Evolutionary conservation across 2,329 filamentous ascomycete species (phyloP), one percentile per base, ranked within the genome.

Genomic region (Hymenoscyphus fructigenus): DNA sequence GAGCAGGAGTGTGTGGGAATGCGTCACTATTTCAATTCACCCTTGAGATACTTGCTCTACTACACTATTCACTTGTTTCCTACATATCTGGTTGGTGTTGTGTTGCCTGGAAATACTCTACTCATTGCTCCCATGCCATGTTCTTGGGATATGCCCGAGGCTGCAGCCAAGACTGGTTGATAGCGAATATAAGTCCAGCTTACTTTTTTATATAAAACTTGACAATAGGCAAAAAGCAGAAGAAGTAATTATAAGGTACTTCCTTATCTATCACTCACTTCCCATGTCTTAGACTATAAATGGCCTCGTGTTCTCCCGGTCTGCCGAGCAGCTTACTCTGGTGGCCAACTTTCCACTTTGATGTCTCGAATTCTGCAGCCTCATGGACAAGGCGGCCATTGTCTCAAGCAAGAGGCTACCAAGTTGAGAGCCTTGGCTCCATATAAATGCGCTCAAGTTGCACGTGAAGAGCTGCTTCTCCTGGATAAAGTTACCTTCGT

Each of bases 371-470:
- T 34, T 34, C 57, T 44, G 36, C 32, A 59, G 57, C 36, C 57
- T 59, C 34, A 44, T 20, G 57, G 15, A 41, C 57, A 47, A 59
- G 57, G 57, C 47, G 20, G 14, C 47, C 20, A 53, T 23, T 53
- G 47, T 12, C 26, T 53, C 17, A 53, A 53, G 47, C 34, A 53
- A 15, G 47, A 53, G 47, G 47, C 20, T 53, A 53, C n/a, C n/a
- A 47, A 23, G 41, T 23, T 4, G 41, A 47, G n/a, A 47, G 41
- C 41, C 41, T 47, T n/a, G 26, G 15, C 15, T n/a, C 15, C 17
- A 1, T 57, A 6, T 20, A n/a, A 28, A 34, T 57, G 28, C 17
- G 10, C 29, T 58, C 17, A 5, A 36, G 15, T 17, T 26, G 56
- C 56, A 58, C 56, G 56, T 58, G 56, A 41, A 47, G n/a, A 36